Conservation (phyloP, 2,329 filamentous ascomycete genomes). For the Keithomyces neogunnii region DNA sequence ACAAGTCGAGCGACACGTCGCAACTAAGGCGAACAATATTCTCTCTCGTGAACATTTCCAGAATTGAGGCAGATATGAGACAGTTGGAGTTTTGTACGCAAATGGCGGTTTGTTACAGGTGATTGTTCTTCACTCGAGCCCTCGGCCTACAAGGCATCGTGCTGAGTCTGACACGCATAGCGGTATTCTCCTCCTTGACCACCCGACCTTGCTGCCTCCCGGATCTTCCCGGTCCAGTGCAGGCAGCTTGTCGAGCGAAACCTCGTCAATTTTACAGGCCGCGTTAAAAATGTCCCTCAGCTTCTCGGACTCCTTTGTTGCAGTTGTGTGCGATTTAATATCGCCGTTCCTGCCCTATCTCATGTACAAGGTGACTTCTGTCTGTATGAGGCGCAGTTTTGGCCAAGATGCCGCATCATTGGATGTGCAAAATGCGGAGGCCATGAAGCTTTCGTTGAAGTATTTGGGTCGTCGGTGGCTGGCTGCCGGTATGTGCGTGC, state of each 20-base stretch:
- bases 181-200: not conserved
- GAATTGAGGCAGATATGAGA: slow-evolving; percentile 7
- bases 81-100: slow-evolving; percentile 12
- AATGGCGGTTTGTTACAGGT: slow-evolving; percentile 12
- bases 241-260: not conserved
- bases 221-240: too few species aligned
- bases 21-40: slow-evolving; percentile 10
- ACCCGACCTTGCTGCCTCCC: not conserved
- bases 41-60: slow-evolving; percentile 7
- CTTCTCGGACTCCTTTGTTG: not conserved
- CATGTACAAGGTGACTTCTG: not conserved
- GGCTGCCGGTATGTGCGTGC: not conserved
- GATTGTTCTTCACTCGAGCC: not conserved
- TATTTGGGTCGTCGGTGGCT: not conserved
- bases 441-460: not conserved
- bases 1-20: slow-evolving; percentile 1
- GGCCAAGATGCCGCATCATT: not conserved
- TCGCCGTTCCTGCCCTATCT: not conserved
- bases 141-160: not conserved
- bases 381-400: not conserved
- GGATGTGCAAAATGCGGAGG: not conserved
- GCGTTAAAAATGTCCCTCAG: not conserved
- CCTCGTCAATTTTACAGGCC: not conserved
- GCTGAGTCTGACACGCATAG: not conserved
- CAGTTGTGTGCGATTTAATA: not conserved